Percentiles rank a stretch among this genome's conserved stretches.
These are phyloP conservation scores for Cinnamomum chago DNA, from an alignment of 164 flowering plant species.

Conservation along the genomic window DNA sequence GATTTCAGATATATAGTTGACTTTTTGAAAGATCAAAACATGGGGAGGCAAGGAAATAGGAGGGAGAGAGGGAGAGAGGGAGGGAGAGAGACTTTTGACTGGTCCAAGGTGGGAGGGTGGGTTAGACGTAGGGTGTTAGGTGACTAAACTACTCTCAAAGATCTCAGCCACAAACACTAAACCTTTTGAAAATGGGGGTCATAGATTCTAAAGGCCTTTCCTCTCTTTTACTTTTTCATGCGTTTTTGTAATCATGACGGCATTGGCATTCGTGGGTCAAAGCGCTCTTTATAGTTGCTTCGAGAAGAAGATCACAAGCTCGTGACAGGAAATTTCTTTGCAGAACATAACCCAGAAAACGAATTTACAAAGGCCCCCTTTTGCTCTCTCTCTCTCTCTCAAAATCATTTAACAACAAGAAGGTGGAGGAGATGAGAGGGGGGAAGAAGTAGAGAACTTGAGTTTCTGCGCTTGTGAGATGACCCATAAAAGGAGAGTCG, in stretches of 20 bases:
- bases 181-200: not conserved
- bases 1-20: too few relatives aligned
- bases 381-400: too few relatives aligned
- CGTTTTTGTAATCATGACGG: conserved; percentile 25
- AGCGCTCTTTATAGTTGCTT: conserved; percentile 33
- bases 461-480: too few relatives aligned
- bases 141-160: not conserved
- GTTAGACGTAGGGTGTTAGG: too few relatives aligned
- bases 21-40: too few relatives aligned
- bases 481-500: not conserved
- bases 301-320: conserved; percentile 31
- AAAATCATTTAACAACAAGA: not conserved
- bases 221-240: conserved; percentile 4
- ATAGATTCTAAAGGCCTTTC: not conserved
- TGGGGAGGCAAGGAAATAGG: too few relatives aligned
- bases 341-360: conserved; percentile 19
- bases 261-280: conserved; percentile 34
- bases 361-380: too few relatives aligned
- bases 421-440: not conserved
- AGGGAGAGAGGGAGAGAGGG: not conserved
- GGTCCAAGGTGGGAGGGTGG: conserved; percentile 3
- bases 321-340: conserved; percentile 43
- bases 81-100: conserved; percentile 1
- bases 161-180: not conserved
- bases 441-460: not conserved